phyloP scores from a whole-genome alignment of 2,329 filamentous ascomycete species.

The Akanthomyces uredinophilus region DNA sequence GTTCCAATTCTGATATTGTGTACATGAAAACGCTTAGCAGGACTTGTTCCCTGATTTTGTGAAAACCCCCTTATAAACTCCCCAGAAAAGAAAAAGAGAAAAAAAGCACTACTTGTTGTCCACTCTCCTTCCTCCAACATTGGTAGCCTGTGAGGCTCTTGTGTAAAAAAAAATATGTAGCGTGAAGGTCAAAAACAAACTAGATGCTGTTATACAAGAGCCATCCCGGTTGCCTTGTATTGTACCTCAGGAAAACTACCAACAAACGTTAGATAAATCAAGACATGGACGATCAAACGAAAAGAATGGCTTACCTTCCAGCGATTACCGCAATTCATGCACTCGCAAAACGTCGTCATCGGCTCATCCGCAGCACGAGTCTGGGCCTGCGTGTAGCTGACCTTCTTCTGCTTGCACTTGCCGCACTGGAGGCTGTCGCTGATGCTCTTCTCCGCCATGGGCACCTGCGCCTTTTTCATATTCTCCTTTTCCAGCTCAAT shows the following conservation, averaged over 20 bases:
- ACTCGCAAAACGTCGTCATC: conserved; percentile 72
- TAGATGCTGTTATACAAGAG: background rate
- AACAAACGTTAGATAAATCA: background rate
- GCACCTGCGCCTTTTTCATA: conserved; percentile 94
- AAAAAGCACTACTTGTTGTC: conserved; percentile 11
- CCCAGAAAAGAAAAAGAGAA: background rate
- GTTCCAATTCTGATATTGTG: background rate
- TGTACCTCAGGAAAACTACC: conserved; percentile 1
- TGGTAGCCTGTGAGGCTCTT: background rate
- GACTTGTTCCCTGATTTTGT: conserved; percentile 1
- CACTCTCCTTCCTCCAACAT: background rate
- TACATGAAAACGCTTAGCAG: conserved; percentile 8
- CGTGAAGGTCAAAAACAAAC: conserved; percentile 17
- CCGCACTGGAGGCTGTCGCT: conserved; percentile 82
- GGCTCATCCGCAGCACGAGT: conserved; percentile 94
- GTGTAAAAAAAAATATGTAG: background rate
- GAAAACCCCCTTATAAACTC: background rate
- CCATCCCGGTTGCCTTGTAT: background rate
- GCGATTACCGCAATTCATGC: conserved; percentile 62
- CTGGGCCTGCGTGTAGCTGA: conserved; percentile 94
- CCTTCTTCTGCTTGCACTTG: conserved; percentile 89
- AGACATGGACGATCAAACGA: no score
- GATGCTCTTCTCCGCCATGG: conserved; percentile 86
- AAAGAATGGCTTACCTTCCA: conserved; percentile 58
- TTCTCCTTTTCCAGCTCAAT: conserved; percentile 79